These are phyloP conservation scores for Aspergillus affinis DNA, from an alignment of 495 filamentous ascomycete genomes.

Conservation along the genomic window DNA sequence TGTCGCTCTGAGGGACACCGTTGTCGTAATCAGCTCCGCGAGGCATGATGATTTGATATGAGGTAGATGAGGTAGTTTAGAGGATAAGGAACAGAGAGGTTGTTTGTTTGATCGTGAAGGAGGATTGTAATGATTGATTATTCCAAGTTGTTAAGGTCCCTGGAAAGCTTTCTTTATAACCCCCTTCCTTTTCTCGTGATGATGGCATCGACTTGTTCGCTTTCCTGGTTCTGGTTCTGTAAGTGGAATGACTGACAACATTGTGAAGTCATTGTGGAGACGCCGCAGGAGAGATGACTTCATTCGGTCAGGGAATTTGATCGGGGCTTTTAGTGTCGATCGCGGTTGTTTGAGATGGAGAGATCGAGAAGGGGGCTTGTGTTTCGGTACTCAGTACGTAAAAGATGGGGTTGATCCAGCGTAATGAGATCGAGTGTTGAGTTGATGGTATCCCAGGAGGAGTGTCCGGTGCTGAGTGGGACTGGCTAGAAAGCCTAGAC, in stretches of 20 bases:
- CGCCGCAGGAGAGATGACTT: constrained; percentile 29
- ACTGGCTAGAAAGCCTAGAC: not conserved
- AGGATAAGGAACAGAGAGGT: not conserved
- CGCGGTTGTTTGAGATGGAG: not conserved
- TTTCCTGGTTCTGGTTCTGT: constrained; percentile 2
- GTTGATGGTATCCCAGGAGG: too few species aligned
- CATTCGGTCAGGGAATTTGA: constrained; percentile 13
- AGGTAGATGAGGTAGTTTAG: constrained; percentile 1
- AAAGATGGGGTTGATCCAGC: too few species aligned
- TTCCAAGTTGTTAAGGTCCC: not conserved
- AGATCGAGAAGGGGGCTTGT: not conserved
- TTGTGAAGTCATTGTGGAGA: constrained; percentile 42
- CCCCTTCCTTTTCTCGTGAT: not conserved
- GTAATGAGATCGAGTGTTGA: too few species aligned
- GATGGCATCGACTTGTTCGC: not conserved
- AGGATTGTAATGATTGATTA: too few species aligned
- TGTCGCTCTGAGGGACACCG: constrained; percentile 48
- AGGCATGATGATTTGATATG: constrained; percentile 37
- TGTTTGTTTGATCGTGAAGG: not conserved
- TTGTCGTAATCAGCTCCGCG: constrained; percentile 53
- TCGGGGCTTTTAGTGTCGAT: not conserved
- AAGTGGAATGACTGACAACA: constrained; percentile 29
- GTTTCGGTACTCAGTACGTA: not conserved
- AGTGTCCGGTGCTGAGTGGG: not conserved
- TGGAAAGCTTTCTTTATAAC: constrained; percentile 4